These are phyloP conservation scores for Cladophialophora chaetospira DNA, from an alignment of 2,329 filamentous ascomycete genomes.

Conservation along the genomic window DNA sequence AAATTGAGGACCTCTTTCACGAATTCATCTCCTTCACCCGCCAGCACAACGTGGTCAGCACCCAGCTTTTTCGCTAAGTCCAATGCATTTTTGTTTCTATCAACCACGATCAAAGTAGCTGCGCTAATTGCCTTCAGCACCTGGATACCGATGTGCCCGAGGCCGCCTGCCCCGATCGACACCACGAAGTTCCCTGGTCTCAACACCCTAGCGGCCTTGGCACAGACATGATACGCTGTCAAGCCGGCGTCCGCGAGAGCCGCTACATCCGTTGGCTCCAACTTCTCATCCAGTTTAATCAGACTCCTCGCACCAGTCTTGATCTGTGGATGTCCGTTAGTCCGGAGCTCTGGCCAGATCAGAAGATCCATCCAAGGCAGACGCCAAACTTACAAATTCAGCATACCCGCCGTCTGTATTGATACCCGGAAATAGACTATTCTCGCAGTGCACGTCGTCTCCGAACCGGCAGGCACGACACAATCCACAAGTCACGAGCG, in stretches of 20 bases:
- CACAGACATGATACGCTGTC: constrained; percentile 20
- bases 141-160: constrained; percentile 25
- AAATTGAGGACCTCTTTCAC: constrained; percentile 20
- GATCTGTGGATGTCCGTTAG: too few relatives aligned
- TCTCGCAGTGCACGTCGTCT: constrained; percentile 24
- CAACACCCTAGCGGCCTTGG: constrained; percentile 17
- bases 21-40: constrained; percentile 6
- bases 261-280: constrained; percentile 21
- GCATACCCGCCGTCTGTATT: constrained; percentile 21
- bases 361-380: too few relatives aligned
- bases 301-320: constrained; percentile 19
- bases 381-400: too few relatives aligned
- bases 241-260: constrained; percentile 22
- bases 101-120: constrained; percentile 21
- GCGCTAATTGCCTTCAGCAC: constrained; percentile 24
- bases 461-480: constrained; percentile 21
- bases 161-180: constrained; percentile 24
- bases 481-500: constrained; percentile 20
- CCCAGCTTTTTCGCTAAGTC: constrained; percentile 18
- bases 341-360: too few relatives aligned
- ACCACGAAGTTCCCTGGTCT: constrained; percentile 18
- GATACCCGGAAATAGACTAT: constrained; percentile 15
- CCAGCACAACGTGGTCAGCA: constrained; percentile 17
- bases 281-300: constrained; percentile 17
- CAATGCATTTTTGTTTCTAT: constrained; percentile 20